Base-by-base conservation (phyloP, 139 green algal genomes). In the Chlamydomonas applanata region DNA sequence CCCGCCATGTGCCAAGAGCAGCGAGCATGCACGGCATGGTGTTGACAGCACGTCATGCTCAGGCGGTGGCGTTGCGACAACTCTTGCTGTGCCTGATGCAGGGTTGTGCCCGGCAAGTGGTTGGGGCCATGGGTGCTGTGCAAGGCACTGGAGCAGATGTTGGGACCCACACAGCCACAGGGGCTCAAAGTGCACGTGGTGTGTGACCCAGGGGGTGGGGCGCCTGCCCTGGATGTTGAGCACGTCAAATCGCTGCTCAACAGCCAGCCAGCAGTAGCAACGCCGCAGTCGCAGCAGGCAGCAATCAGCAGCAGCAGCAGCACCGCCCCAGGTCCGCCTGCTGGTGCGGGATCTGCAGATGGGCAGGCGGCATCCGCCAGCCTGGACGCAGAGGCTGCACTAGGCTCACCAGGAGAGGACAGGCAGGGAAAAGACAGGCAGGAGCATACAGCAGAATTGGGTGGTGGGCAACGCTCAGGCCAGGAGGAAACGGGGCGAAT, bases 91-190 rank as follows among this genome's bases (percentile, higher is more conserved):
- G 34, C 56, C 49, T 56, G 49, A 27, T 78, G 59, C 87, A 94
- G 92, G 32, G 87, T 98, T 4, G 76, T 88, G 7, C 74, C 91
- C 1, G 94, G 94, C 2, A 75, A 85, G 61, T 98, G 94, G 94
- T 71, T 98, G 60, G 94, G 94, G 0, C 94, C 94, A 0, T 97
- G 89, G 83, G 86, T 84, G 33, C 82, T 97, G 52, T 98, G 90
- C 84, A 82, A 88, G 24, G 77, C 88, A 40, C 56, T 98, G 68
- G 84, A 89, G 68, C 80, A 83, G 17, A 71, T 87, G 7, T 80
- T 86, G 29, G 4, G 4, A 11, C 44, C 54, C 7, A n/a, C 52
- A 85, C 79, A 61, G 65, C 20, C 67, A 76, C 9, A 59, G 49
- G 82, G 80, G 0, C 64, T 95, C 16, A 69, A 67, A 0, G 79